Base-by-base conservation (phyloP, 768 basidiomycete species). In the Lactarius pseudohatsudake region DNA sequence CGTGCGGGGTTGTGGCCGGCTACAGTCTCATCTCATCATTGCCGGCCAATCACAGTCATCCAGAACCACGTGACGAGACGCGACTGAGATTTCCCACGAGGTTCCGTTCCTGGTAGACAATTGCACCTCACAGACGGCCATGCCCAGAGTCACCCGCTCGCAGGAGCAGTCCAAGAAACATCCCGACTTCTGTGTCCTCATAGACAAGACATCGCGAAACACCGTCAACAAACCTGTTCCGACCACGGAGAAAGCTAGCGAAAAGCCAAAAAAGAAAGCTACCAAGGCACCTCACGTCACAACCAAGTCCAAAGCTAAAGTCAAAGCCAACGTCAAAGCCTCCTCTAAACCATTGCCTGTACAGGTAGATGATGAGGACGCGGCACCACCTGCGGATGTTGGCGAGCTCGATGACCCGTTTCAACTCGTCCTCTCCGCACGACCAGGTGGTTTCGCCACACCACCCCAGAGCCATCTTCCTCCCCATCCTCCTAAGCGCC, bases 191-290 rank as follows among this genome's bases (percentile, higher is more conserved):
- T 70, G 34, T 55, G 47, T 70, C 4, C 62, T 70, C n/a, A 70
- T 70, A 18, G 70, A 70, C 64, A 70, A 70, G 59, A 69, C 70
- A 8, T 55, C 63, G 2, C 64, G 64, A 38, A 70, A 69, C 30
- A 22, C 56, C 9, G 4, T 45, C 28, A 40, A 32, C 40, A 59
- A 67, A 20, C 34, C 57, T 15, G 16, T 36, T 32, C 36, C 13
- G 30, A 11, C 28, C 6, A n/a, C 59, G 3, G 58, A 11, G 40
- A 59, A 61, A 54, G 40, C 26, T 5, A 40, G 26, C 16, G 34
- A 26, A 40, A 70, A 55, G 8, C 15, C 61, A 34, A 64, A 59
- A 54, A 38, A 67, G 61, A 69, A 63, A 20, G 18, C 26, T 20
- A 34, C 36, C 28, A 4, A n/a, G 57, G 32, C 41, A 11, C 57